Evolutionary conservation across 805 yeast genomes (phyloP).

Genomic region (Candida yuanshanica): DNA sequence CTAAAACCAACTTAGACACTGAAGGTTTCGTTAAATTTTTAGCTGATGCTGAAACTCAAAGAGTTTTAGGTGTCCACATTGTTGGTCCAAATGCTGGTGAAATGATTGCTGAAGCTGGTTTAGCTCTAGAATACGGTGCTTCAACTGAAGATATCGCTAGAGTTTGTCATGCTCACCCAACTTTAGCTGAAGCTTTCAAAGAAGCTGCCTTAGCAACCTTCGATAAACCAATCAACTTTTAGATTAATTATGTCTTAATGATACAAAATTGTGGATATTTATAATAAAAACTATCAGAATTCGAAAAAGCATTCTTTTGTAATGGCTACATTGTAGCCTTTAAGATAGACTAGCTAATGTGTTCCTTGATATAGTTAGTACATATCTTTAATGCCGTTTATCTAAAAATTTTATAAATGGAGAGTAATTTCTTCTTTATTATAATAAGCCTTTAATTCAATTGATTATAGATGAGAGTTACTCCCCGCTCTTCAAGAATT

Average conservation of each 20-base stretch:
- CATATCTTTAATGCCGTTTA: too few species aligned
- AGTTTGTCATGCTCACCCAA: constrained; percentile 98
- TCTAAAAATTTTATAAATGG: too few species aligned
- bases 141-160: constrained; percentile 96
- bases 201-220: constrained; percentile 94
- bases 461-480: not conserved
- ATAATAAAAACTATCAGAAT: not conserved
- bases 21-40: constrained; percentile 96
- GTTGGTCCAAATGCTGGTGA: constrained; percentile 99
- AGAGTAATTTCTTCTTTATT: too few species aligned
- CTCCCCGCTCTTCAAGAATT: constrained; percentile 24
- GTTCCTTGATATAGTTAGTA: too few species aligned
- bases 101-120: constrained; percentile 98
- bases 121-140: constrained; percentile 98
- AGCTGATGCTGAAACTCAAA: constrained; percentile 95
- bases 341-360: not conserved
- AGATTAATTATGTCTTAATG: constrained; percentile 16
- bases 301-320: too few species aligned
- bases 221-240: constrained; percentile 87
- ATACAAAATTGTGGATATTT: not conserved
- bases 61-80: constrained; percentile 94
- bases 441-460: not conserved
- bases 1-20: constrained; percentile 94
- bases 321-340: too few species aligned
- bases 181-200: constrained; percentile 94